Base-by-base conservation (phyloP, 805 yeast genomes). In the Zygotorulaspora chibaensis region DNA sequence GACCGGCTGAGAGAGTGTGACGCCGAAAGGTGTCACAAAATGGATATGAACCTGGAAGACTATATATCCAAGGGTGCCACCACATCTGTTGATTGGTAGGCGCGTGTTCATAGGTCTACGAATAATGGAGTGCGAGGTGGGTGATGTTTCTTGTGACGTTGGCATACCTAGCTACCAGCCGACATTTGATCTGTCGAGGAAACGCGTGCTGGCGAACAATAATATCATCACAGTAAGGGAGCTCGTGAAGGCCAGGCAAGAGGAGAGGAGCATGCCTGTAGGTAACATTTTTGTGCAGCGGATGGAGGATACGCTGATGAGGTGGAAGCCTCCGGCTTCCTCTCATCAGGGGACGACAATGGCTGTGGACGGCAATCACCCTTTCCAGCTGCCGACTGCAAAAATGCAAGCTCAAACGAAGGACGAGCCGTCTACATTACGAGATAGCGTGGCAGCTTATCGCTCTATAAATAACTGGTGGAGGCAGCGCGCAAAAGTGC, bases 271-370 rank as follows among this genome's bases (percentile, higher is more conserved):
- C 2, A 37, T 42, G 8, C 52, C 57, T 3, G 39, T 46, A 2
- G 47, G 46, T 9, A 53, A 55, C 42, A 36, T 17, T 10, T 54
- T 60, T 25, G 42, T 52, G 12, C 49, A 50, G 18, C 53, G 55
- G 13, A 57, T 59, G 62, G 68, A 61, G 39, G 64, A 59, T 12
- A 46, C 50, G 11, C 35, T 63, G 26, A 46, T 62, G 12, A 59
- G 54, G 36, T 61, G 66, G 63, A 57, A 53, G 18, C 63, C 65
- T 5, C 51, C 63, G 1, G 45, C 47, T 1, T 56, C 59, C 3
- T 57, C 57, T 16, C 54, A 56, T 40, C 47, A 42, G 10, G 62
- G 63, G 11, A 52, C 65, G 1, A 37, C 57, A 0, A 48, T 53
- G 43, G 61, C 56, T 4, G 44, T 61, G 9, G 58, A 58, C 10